Conservation (phyloP, 2,329 filamentous ascomycete species). For the Macrophomina phaseolina region DNA sequence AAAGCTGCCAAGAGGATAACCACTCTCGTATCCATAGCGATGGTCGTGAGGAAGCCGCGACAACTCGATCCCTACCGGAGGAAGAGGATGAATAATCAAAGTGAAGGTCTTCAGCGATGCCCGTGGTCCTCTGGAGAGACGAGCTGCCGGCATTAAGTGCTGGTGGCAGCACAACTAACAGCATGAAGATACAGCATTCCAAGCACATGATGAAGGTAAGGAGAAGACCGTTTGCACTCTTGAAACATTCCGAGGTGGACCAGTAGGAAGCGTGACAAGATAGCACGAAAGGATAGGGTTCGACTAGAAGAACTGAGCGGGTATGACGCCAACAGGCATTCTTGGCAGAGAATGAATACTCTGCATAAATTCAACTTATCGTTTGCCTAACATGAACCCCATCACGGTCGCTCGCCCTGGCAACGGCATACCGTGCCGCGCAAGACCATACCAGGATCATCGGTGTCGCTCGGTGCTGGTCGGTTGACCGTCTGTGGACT, state of each 20-base stretch:
- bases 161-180: background rate
- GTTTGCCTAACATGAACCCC: background rate
- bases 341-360: slow-evolving; percentile 9
- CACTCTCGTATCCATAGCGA: slow-evolving; percentile 18
- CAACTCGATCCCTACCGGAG: slow-evolving; percentile 7
- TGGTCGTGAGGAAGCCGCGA: background rate
- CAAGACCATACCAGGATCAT: background rate
- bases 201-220: slow-evolving; percentile 1
- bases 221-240: slow-evolving; percentile 9
- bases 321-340: background rate
- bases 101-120: background rate
- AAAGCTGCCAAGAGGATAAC: slow-evolving; percentile 21
- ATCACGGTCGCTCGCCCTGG: background rate
- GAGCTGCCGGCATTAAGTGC: slow-evolving; percentile 13
- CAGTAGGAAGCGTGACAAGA: slow-evolving; percentile 11
- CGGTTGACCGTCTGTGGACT: background rate
- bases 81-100: slow-evolving; percentile 1
- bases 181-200: slow-evolving; percentile 20
- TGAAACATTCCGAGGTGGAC: slow-evolving; percentile 13
- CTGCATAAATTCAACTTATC: slow-evolving; percentile 5
- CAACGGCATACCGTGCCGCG: slow-evolving; percentile 6
- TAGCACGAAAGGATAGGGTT: slow-evolving; percentile 4
- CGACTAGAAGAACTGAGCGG: background rate
- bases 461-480: background rate
- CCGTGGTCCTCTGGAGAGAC: background rate